Evolutionary conservation across 208 protist species (phyloP), one percentile per base, ranked within the genome.

Genomic region (Borovskyia barvae): DNA sequence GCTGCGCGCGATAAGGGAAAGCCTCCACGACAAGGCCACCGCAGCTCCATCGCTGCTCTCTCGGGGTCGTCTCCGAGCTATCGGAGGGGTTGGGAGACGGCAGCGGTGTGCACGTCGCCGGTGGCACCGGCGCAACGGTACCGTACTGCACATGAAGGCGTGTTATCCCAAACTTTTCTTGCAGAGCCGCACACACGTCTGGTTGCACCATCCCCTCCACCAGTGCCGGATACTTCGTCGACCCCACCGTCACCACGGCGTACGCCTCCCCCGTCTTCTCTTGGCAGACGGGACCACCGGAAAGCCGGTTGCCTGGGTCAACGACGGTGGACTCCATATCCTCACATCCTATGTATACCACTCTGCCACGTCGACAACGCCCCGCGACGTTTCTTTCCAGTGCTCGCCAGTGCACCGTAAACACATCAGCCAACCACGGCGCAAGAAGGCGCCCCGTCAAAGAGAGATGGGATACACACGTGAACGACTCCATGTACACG

Each of bases 401-500:
- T 43, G 58, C 20, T 3, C 47, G 57, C 92, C 92, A 97, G 49
- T 93, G 84, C 24, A 94, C 90, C 24, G 82, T 82, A 58, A 79
- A 92, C 8, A 88, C 56, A 63, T 97, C 90, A 12, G 80, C 77
- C 28, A 95, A 42, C 15, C 53, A 69, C 8, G 82, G 86, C n/a
- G 56, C 51, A 46, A 95, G 61, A 17, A 97, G 52, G 33, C 61
- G 64, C 4, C 80, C 89, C 14, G 87, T 90, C 33, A 97, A 53
- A 11, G 89, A 95, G 12, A 93, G 53, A 57, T 89, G 87, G 0
- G 36, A 43, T 5, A 97, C 84, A 51, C 89, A 97, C 19, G 89
- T 94, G 63, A 93, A 92, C 28, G 81, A 90, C 64, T 97, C 92
- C 50, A 92, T 75, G 68, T 95, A 97, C n/a, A 82, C 75, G 12